These are phyloP conservation scores for Lactarius trivialis DNA, from an alignment of 768 basidiomycete genomes.

Conservation along the genomic window DNA sequence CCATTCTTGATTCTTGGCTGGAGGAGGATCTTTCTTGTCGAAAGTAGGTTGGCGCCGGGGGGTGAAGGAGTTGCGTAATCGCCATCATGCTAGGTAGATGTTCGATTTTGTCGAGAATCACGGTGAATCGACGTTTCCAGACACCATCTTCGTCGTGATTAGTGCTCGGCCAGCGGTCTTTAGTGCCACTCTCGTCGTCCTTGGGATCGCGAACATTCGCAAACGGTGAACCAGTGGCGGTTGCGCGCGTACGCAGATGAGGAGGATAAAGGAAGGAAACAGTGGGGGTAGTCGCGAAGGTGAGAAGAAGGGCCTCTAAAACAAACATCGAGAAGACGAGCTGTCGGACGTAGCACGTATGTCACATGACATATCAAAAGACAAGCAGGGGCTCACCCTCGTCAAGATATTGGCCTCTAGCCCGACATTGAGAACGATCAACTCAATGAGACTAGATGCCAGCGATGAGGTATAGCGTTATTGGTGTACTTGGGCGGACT, in stretches of 20 bases:
- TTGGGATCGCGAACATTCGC: conserved; percentile 31
- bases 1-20: not conserved
- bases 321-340: conserved; percentile 95
- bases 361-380: not conserved
- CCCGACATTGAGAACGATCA: conserved; percentile 95
- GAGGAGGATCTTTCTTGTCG: conserved; percentile 4
- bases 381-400: conserved; percentile 29
- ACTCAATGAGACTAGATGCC: conserved; percentile 66
- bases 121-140: conserved; percentile 60
- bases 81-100: conserved; percentile 88
- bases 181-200: conserved; percentile 9
- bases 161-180: not conserved
- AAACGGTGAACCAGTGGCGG: conserved; percentile 42
- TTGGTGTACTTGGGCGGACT: conserved; percentile 12
- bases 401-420: conserved; percentile 73
- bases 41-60: conserved; percentile 24
- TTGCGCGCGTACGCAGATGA: conserved; percentile 45
- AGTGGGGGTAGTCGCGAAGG: conserved; percentile 80
- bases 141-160: conserved; percentile 25
- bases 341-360: conserved; percentile 10
- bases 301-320: conserved; percentile 72
- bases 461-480: not conserved
- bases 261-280: conserved; percentile 64
- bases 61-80: conserved; percentile 73
- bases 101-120: conserved; percentile 87